Percentiles rank a stretch among this genome's conserved stretches.
These are phyloP conservation scores for Ashbya aceris DNA, from an alignment of 1,139 yeast species.

Conservation along the genomic window DNA sequence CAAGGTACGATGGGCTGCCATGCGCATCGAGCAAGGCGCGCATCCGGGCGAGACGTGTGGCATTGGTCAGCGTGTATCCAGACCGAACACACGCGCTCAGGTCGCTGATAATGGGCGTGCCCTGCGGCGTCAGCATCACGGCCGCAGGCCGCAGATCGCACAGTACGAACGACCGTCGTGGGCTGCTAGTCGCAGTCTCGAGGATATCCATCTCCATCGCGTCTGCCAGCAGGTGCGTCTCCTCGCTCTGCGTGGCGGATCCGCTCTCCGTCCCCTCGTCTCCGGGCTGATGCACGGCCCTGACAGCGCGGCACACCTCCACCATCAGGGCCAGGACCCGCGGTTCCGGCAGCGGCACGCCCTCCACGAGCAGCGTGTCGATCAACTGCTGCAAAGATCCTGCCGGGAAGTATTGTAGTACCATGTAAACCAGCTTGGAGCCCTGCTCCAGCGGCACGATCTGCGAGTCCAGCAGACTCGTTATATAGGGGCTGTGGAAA, in stretches of 20 bases:
- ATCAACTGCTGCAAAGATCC: slow-evolving; percentile 76
- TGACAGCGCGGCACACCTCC: slow-evolving; percentile 67
- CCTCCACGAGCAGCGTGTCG: slow-evolving; percentile 51
- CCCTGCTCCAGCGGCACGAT: slow-evolving; percentile 71
- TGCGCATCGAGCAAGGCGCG: slow-evolving; percentile 81
- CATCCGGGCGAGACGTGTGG: slow-evolving; percentile 65
- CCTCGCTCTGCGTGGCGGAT: slow-evolving; percentile 19
- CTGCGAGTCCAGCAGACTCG: slow-evolving; percentile 60
- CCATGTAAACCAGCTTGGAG: slow-evolving; percentile 63
- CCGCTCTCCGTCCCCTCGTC: slow-evolving; percentile 13
- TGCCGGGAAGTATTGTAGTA: slow-evolving; percentile 64
- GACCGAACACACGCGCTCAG: slow-evolving; percentile 74
- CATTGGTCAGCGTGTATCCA: slow-evolving; percentile 40
- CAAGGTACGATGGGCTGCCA: slow-evolving; percentile 79
- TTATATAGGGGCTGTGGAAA: slow-evolving; percentile 59
- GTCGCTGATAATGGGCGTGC: slow-evolving; percentile 73
- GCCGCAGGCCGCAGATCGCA: slow-evolving; percentile 85
- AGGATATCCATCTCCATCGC: slow-evolving; percentile 18
- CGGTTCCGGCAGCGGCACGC: slow-evolving; percentile 43
- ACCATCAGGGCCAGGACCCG: slow-evolving; percentile 55
- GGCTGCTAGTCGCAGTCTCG: slow-evolving; percentile 40
- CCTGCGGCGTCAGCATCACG: slow-evolving; percentile 67
- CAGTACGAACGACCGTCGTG: slow-evolving; percentile 64
- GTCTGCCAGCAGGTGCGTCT: slow-evolving; percentile 16
- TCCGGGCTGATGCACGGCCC: slow-evolving; percentile 51